These are phyloP conservation scores for Daldinia childiae DNA, from an alignment of 495 filamentous ascomycete genomes.

Conservation along the genomic window DNA sequence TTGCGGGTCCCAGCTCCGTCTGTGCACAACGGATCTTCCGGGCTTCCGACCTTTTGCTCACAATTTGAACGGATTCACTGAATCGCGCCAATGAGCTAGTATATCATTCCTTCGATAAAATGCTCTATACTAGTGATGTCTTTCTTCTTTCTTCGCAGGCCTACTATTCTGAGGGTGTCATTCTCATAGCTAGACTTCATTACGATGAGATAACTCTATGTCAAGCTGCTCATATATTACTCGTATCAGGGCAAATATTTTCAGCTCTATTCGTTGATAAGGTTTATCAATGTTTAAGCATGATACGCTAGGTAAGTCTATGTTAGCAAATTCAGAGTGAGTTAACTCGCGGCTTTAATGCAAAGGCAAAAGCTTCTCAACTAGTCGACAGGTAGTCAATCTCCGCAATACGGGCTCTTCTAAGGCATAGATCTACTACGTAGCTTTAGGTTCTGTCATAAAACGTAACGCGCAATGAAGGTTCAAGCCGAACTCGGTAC, in stretches of 20 bases:
- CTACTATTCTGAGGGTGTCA: neutral
- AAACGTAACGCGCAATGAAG: conserved; percentile 16
- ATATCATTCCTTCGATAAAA: neutral
- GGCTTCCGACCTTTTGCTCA: conserved; percentile 23
- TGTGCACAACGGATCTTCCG: conserved; percentile 35
- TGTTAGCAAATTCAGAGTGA: neutral
- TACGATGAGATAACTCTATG: conserved; percentile 4
- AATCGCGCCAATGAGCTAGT: conserved; percentile 15
- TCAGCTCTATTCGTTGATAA: conserved; percentile 3
- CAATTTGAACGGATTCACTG: conserved; percentile 4
- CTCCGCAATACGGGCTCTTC: neutral
- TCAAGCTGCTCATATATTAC: conserved; percentile 10
- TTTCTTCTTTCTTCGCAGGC: neutral
- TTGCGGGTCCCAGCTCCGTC: conserved; percentile 23
- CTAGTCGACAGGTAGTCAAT: neutral
- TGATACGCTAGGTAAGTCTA: neutral
- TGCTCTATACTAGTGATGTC: neutral
- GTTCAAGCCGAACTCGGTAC: conserved; percentile 27
- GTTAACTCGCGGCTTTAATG: conserved; percentile 3
- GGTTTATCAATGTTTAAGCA: neutral
- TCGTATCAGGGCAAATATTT: conserved; percentile 1
- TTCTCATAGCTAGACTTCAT: conserved; percentile 2
- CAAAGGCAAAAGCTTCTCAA: neutral
- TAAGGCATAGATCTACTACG: neutral
- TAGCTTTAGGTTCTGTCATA: conserved; percentile 16